Base-by-base conservation (phyloP, 164 flowering plant genomes). In the Paratinospora sagittata region DNA sequence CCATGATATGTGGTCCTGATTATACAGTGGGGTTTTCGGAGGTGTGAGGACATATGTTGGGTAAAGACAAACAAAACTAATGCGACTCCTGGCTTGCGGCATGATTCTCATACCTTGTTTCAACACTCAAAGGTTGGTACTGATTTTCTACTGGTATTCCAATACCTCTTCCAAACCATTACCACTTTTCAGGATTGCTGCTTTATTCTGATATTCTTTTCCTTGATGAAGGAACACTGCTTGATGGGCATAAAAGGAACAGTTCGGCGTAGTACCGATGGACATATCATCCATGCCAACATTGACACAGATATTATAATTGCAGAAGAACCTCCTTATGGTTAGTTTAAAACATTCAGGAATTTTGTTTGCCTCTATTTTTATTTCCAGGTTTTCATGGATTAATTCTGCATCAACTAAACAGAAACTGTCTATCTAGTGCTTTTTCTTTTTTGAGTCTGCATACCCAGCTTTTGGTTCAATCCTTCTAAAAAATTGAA, bases 41-140 rank as follows among this genome's bases (percentile, higher is more conserved):
- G 99, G 75, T 95, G 99, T 80, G 99, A 95, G 80, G 99, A 95
- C 81, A 95, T 95, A 74, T 95, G 97, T 74, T 95, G 99, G 99
- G 99, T 95, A 74, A 95, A 95, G 84, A 95, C 99, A 30, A 95
- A 92, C 81, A 95, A 92, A 84, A 77, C 79, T n/a, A 91, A 81
- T 80, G 97, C 98, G 72, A 83, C 94, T 69, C 93, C 96, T 27
- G 94, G 92, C 13, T 69, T 89, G 81, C 89, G 94, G 8, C 99
- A 92, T 86, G 99, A 92, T 88, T 88, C 97, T 34, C 97, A 88
- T 76, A 92, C 99, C 62, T 77, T 95, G 70, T 92, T 92, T 86
- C 99, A 95, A 85, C 96, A 88, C 64, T 87, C 99, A 65, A 95
- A 92, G 98, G 99, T 94, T 71, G 70, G 81, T 70, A 3, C 16